Evolutionary conservation across 2,329 filamentous ascomycete species (phyloP).

Genomic region (Hypoxylon sp.): DNA sequence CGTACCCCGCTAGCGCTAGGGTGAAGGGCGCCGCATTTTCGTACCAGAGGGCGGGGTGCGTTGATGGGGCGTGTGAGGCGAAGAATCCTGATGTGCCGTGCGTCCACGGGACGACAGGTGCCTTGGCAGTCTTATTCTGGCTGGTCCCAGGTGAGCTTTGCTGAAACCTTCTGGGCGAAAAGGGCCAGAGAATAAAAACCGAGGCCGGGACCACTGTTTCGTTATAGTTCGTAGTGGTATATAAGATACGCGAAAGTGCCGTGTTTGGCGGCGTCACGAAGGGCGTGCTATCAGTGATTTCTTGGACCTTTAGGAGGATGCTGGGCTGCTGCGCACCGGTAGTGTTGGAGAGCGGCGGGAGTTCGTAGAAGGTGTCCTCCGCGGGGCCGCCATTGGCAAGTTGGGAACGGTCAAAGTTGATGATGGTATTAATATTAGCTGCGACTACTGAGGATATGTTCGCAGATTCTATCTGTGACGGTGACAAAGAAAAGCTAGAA

Average conservation of each 20-base stretch:
- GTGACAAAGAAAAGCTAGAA: constrained; percentile 51
- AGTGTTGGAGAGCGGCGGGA: constrained; percentile 45
- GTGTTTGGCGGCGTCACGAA: constrained; percentile 60
- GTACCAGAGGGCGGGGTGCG: constrained; percentile 59
- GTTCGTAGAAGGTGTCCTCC: constrained; percentile 60
- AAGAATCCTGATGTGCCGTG: constrained; percentile 63
- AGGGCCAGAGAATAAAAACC: constrained; percentile 67
- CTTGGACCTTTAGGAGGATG: constrained; percentile 59
- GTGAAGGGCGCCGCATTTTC: constrained; percentile 58
- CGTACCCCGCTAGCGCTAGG: constrained; percentile 60
- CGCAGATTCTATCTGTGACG: constrained; percentile 46
- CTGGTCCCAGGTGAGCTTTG: not conserved
- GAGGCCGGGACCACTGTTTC: constrained; percentile 63
- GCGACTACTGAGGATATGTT: constrained; percentile 43
- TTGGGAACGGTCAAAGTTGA: constrained; percentile 54
- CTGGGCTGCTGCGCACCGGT: constrained; percentile 51
- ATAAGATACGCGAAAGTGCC: constrained; percentile 65
- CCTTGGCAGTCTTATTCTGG: constrained; percentile 14
- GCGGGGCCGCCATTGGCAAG: constrained; percentile 53
- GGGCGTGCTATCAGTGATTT: constrained; percentile 55
- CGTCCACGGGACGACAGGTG: constrained; percentile 59
- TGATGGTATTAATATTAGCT: constrained; percentile 45
- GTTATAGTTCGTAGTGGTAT: constrained; percentile 62
- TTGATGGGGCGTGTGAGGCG: constrained; percentile 58
- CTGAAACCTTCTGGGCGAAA: constrained; percentile 35